Evolutionary conservation across 2,329 filamentous ascomycete species (phyloP).

Genomic region (Karstenula rhodostoma): DNA sequence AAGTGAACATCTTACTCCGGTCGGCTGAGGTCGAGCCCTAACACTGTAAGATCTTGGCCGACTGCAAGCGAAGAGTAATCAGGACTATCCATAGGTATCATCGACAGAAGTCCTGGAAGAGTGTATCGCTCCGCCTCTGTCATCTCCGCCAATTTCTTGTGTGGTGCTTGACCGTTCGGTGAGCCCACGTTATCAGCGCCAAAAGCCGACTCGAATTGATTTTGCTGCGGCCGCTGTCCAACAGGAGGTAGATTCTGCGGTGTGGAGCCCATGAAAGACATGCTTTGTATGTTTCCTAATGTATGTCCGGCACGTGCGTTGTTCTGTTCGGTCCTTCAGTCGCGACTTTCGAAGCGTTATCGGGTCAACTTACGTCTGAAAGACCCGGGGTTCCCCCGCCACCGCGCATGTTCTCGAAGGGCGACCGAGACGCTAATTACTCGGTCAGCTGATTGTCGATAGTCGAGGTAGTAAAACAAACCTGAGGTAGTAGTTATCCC

Average conservation of each 20-base stretch:
- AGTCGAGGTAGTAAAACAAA: conserved; percentile 15
- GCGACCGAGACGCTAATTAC: conserved; percentile 36
- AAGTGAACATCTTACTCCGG: conserved; percentile 59
- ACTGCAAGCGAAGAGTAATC: conserved; percentile 62
- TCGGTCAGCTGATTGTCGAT: conserved; percentile 19
- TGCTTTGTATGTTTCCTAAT: conserved; percentile 38
- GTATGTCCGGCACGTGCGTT: conserved; percentile 37
- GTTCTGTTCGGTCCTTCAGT: conserved; percentile 27
- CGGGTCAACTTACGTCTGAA: conserved; percentile 45
- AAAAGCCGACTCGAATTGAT: conserved; percentile 43
- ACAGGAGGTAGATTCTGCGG: conserved; percentile 32
- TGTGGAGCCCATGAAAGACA: conserved; percentile 39
- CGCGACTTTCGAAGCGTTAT: neutral
- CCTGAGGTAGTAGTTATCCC: conserved; percentile 33
- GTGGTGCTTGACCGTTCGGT: conserved; percentile 44
- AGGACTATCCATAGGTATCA: conserved; percentile 63
- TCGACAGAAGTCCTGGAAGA: conserved; percentile 65
- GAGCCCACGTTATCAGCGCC: conserved; percentile 40
- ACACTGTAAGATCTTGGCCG: conserved; percentile 69
- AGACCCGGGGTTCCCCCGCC: conserved; percentile 28
- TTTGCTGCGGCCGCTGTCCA: conserved; percentile 39
- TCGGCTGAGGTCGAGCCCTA: conserved; percentile 71
- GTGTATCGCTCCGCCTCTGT: conserved; percentile 67
- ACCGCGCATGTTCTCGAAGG: conserved; percentile 41
- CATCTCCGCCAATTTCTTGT: conserved; percentile 64